Evolutionary conservation across 495 filamentous ascomycete genomes (phyloP).

Genomic region (Aspergillus incahuasiensis): DNA sequence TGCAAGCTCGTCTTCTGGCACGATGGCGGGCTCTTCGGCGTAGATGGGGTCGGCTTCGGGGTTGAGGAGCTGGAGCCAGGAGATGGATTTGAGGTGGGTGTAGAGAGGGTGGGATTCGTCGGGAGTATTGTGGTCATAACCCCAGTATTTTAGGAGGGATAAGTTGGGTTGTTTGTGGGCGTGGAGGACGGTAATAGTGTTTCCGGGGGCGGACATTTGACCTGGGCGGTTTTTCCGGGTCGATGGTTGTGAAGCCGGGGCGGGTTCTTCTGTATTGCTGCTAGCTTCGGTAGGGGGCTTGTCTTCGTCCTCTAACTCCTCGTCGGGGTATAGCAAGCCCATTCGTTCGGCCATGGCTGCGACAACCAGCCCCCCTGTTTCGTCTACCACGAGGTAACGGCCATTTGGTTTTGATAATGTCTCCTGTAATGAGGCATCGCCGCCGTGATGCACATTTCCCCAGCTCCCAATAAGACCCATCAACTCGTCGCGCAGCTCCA

Average conservation of each 20-base stretch:
- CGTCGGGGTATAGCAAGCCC: slow-evolving; percentile 66
- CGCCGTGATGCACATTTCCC: slow-evolving; percentile 57
- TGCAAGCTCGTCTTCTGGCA: slow-evolving; percentile 51
- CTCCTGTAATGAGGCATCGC: slow-evolving; percentile 29
- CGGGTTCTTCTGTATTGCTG: slow-evolving; percentile 9
- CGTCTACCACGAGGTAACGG: slow-evolving; percentile 85
- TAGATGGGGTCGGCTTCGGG: slow-evolving; percentile 70
- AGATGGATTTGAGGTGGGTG: slow-evolving; percentile 74
- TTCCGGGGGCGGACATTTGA: slow-evolving; percentile 55
- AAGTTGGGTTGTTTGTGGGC: slow-evolving; percentile 87
- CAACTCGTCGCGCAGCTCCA: slow-evolving; percentile 86
- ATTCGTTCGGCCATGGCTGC: slow-evolving; percentile 89
- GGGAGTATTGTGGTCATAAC: slow-evolving; percentile 66
- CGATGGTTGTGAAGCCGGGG: not conserved
- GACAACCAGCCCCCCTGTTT: slow-evolving; percentile 79
- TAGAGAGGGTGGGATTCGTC: slow-evolving; percentile 70
- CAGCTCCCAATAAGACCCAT: slow-evolving; percentile 66
- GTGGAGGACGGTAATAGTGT: slow-evolving; percentile 86
- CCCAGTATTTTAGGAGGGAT: slow-evolving; percentile 78
- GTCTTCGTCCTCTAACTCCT: slow-evolving; percentile 30
- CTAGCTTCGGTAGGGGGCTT: slow-evolving; percentile 1
- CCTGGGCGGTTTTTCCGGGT: slow-evolving; percentile 15
- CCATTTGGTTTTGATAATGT: slow-evolving; percentile 48
- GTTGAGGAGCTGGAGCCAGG: slow-evolving; percentile 83
- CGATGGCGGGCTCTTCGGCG: slow-evolving; percentile 48